A percentile compares a stretch with the other conserved stretches of the same genome.
These are phyloP conservation scores for Sphagnum magellanicum DNA, from an alignment of 228 moss, liverwort and hornwort genomes.

Conservation along the genomic window DNA sequence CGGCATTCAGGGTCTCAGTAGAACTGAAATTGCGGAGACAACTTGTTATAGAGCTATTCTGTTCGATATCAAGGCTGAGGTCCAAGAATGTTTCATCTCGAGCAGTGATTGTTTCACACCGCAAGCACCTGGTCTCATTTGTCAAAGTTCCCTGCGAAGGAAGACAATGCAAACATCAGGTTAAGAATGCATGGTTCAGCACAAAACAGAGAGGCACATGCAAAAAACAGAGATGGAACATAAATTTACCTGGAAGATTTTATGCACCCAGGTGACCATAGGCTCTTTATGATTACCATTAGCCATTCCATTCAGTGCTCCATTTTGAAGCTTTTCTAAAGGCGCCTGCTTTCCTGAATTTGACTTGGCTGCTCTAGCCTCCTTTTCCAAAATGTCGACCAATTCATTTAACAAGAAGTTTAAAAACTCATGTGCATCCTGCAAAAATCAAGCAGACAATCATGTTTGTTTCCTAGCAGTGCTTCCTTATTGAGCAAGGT, in stretches of 20 bases:
- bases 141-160: constrained; percentile 83
- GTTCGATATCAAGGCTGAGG: constrained; percentile 97
- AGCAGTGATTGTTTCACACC: constrained; percentile 96
- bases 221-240: background rate
- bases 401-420: constrained; percentile 97
- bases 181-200: too few relatives aligned
- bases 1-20: constrained; percentile 94
- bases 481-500: too few relatives aligned
- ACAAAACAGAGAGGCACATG: background rate
- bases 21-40: constrained; percentile 98
- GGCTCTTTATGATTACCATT: constrained; percentile 77
- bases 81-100: constrained; percentile 98
- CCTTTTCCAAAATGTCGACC: constrained; percentile 97
- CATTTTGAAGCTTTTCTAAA: constrained; percentile 68
- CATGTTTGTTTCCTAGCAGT: too few relatives aligned
- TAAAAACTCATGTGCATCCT: constrained; percentile 99
- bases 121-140: constrained; percentile 93
- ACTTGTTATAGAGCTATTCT: constrained; percentile 98
- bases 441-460: constrained; percentile 4
- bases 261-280: constrained; percentile 92
- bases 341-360: constrained; percentile 63
- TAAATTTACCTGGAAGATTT: constrained; percentile 79
- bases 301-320: constrained; percentile 68
- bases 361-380: constrained; percentile 80
- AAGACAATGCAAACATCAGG: too few relatives aligned